A percentile compares a stretch with the other conserved stretches of the same genome.
Evolutionary conservation across 495 filamentous ascomycete species (phyloP).

Genomic region (Podospora comata): DNA sequence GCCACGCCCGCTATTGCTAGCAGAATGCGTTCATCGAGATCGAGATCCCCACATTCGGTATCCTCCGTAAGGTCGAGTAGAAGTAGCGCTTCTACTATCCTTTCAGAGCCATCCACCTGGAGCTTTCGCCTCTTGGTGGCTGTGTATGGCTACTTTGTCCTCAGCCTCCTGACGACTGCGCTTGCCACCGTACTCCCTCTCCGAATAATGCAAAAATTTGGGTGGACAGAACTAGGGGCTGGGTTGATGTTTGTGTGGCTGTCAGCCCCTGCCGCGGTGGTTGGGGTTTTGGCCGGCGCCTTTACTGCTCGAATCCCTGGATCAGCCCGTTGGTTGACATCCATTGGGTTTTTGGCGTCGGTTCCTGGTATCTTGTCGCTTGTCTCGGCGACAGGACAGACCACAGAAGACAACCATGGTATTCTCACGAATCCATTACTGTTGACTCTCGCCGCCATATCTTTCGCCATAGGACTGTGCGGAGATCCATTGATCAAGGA

Average conservation of each 20-base stretch:
- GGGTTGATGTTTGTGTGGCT: slow-evolving; percentile 27
- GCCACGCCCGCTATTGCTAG: not conserved
- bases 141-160: slow-evolving; percentile 27
- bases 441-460: slow-evolving; percentile 23
- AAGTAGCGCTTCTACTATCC: not conserved
- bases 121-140: slow-evolving; percentile 23
- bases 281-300: slow-evolving; percentile 21
- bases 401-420: not conserved
- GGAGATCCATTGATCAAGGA: slow-evolving; percentile 29
- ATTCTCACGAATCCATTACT: slow-evolving; percentile 13
- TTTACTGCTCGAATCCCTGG: slow-evolving; percentile 20
- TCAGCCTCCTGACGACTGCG: slow-evolving; percentile 25
- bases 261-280: slow-evolving; percentile 25
- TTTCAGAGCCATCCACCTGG: not conserved
- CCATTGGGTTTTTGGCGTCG: slow-evolving; percentile 26
- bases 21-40: slow-evolving; percentile 10
- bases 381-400: slow-evolving; percentile 14
- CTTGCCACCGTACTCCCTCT: slow-evolving; percentile 30
- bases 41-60: slow-evolving; percentile 15
- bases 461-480: slow-evolving; percentile 25
- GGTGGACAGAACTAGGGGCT: slow-evolving; percentile 21
- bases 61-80: not conserved
- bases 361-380: slow-evolving; percentile 22
- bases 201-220: slow-evolving; percentile 21
- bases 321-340: slow-evolving; percentile 21